Conservation (phyloP, 805 yeast species). For the Maudiozyma pseudohumilis region DNA sequence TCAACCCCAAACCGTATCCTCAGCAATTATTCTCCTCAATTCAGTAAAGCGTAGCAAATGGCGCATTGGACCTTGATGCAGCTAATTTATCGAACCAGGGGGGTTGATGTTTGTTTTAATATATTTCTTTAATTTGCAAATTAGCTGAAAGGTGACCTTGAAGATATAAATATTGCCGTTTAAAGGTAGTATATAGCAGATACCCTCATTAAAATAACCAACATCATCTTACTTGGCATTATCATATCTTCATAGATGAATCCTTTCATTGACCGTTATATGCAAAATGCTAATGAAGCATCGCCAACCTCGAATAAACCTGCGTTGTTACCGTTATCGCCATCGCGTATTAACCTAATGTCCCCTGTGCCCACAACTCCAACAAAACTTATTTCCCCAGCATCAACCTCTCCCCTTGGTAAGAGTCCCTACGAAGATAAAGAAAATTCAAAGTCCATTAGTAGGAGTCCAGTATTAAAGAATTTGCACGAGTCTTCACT, state of each 20-base stretch:
- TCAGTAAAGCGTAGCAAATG: no score
- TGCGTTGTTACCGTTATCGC: constrained; percentile 16
- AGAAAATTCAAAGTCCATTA: constrained; percentile 1
- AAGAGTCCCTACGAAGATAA: constrained; percentile 1
- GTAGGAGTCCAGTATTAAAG: constrained; percentile 4
- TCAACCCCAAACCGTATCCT: no score
- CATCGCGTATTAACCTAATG: constrained; percentile 18
- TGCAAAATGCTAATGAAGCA: constrained; percentile 14
- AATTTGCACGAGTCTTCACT: neutral
- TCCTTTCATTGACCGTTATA: constrained; percentile 22
- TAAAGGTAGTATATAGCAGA: no score
- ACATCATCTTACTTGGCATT: no score
- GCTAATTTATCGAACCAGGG: no score
- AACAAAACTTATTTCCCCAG: neutral
- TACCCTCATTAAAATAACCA: no score
- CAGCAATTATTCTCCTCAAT: no score
- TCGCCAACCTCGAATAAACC: constrained; percentile 4
- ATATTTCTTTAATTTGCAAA: no score
- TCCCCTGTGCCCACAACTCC: neutral
- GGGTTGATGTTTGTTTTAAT: no score
- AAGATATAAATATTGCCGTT: no score
- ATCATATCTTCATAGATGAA: constrained; percentile 10
- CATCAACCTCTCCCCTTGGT: neutral
- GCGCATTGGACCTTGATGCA: no score
- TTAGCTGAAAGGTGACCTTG: no score